Evolutionary conservation across 2,329 filamentous ascomycete genomes (phyloP).

Genomic region (Cyphellophora europaea): DNA sequence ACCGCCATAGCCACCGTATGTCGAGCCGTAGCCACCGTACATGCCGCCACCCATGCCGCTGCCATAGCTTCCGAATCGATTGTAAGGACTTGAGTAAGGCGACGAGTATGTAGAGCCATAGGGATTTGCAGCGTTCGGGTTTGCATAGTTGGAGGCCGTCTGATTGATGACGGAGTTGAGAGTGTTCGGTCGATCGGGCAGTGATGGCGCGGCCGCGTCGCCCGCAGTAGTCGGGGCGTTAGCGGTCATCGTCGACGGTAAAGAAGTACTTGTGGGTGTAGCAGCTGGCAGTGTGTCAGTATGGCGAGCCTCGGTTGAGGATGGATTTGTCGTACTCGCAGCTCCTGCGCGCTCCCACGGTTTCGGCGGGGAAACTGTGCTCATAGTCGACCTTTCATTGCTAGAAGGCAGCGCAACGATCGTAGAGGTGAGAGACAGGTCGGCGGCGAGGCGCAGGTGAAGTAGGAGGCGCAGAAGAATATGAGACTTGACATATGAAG

Average conservation of each 20-base stretch:
- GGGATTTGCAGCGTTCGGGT: conserved; percentile 42
- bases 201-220: conserved; percentile 49
- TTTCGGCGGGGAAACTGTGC: conserved; percentile 75
- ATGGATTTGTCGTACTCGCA: background rate
- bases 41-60: conserved; percentile 26
- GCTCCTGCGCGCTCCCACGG: conserved; percentile 79
- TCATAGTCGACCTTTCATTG: conserved; percentile 33
- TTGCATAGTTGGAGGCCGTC: conserved; percentile 76
- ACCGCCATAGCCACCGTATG: conserved; percentile 25
- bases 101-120: conserved; percentile 32
- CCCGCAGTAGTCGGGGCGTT: conserved; percentile 32
- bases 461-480: no score
- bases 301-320: background rate
- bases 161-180: conserved; percentile 74
- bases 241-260: conserved; percentile 27
- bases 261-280: conserved; percentile 32
- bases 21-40: conserved; percentile 26
- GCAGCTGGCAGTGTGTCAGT: conserved; percentile 26
- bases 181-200: conserved; percentile 73
- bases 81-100: conserved; percentile 45
- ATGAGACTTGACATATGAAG: no score
- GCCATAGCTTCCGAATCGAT: conserved; percentile 39
- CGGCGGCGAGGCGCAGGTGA: no score
- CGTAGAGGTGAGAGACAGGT: no score
- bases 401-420: no score